Conservation (phyloP, 805 yeast genomes). For the Kodamaea kaohsiungensis region DNA sequence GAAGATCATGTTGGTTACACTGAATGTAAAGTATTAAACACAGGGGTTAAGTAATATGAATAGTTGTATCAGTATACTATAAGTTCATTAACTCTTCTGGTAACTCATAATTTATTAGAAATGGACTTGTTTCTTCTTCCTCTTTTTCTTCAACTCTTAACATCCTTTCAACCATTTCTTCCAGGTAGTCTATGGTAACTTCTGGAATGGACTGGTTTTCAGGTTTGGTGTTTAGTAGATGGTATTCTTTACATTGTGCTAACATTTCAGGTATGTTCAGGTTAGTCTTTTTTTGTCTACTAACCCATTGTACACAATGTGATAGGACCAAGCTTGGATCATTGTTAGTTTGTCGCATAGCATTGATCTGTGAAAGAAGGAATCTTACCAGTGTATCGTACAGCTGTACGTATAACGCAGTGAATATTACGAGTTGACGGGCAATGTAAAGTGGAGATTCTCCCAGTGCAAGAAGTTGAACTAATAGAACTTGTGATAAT, state of each 20-base stretch:
- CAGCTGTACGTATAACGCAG: conserved; percentile 18
- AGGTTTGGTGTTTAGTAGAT: not conserved
- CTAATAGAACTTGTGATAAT: conserved; percentile 18
- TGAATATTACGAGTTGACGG: conserved; percentile 25
- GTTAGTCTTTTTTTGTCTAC: conserved; percentile 9
- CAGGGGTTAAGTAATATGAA: no score
- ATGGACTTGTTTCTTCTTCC: not conserved
- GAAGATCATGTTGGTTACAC: not conserved
- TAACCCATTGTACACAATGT: conserved; percentile 25
- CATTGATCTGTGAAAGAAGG: conserved; percentile 20
- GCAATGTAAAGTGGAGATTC: conserved; percentile 29
- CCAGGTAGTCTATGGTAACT: conserved; percentile 1
- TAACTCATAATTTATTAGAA: not conserved
- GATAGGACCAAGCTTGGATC: conserved; percentile 18
- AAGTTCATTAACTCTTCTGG: conserved; percentile 3
- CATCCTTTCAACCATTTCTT: not conserved
- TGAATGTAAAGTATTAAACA: no score
- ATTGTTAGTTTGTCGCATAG: conserved; percentile 19
- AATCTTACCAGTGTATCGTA: conserved; percentile 16
- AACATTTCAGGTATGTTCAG: conserved; percentile 7
- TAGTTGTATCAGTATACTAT: not conserved
- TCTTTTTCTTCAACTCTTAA: not conserved
- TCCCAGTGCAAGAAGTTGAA: conserved; percentile 24
- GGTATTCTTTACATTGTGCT: not conserved
- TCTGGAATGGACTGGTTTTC: not conserved